Percentiles rank a stretch among this genome's conserved stretches.
These are phyloP conservation scores for Panaeolus papilionaceus DNA, from an alignment of 768 basidiomycete species.

Conservation along the genomic window DNA sequence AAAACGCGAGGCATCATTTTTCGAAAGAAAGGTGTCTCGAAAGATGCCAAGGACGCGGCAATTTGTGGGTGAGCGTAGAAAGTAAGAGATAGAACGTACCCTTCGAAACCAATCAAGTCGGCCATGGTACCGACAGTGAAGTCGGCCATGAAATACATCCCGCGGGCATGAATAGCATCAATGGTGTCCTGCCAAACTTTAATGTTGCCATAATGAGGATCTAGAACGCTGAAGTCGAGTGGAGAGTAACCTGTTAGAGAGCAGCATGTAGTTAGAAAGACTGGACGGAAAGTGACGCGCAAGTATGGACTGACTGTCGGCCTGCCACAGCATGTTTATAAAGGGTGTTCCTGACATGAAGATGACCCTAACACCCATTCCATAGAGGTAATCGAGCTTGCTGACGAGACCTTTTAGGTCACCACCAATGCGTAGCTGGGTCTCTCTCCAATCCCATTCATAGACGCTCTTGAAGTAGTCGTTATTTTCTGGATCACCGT, in stretches of 20 bases:
- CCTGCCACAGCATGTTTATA: conserved; percentile 96
- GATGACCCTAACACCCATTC: conserved; percentile 85
- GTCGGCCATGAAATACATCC: conserved; percentile 94
- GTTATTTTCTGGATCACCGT: conserved; percentile 92
- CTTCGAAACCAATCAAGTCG: conserved; percentile 85
- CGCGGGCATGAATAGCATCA: conserved; percentile 76
- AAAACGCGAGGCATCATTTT: conserved; percentile 14
- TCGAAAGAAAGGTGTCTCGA: not conserved
- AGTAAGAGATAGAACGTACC: conserved; percentile 47
- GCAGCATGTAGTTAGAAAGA: conserved; percentile 18
- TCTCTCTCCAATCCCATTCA: conserved; percentile 89
- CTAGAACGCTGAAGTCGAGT: conserved; percentile 87
- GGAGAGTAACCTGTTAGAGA: conserved; percentile 81
- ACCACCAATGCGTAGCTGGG: conserved; percentile 88
- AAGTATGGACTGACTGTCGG: conserved; percentile 74
- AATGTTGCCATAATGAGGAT: conserved; percentile 92
- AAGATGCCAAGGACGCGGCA: conserved; percentile 12
- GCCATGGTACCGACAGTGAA: conserved; percentile 94
- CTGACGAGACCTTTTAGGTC: conserved; percentile 81
- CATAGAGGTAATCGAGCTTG: conserved; percentile 86
- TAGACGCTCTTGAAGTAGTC: conserved; percentile 83
- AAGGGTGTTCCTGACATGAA: conserved; percentile 95
- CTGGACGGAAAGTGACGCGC: conserved; percentile 8
- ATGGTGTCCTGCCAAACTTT: conserved; percentile 80
- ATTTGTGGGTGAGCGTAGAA: conserved; percentile 11